A percentile compares a stretch with the other conserved stretches of the same genome.
Conservation (phyloP, 169 alveolate species). For the Plasmodium chabaudi region DNA sequence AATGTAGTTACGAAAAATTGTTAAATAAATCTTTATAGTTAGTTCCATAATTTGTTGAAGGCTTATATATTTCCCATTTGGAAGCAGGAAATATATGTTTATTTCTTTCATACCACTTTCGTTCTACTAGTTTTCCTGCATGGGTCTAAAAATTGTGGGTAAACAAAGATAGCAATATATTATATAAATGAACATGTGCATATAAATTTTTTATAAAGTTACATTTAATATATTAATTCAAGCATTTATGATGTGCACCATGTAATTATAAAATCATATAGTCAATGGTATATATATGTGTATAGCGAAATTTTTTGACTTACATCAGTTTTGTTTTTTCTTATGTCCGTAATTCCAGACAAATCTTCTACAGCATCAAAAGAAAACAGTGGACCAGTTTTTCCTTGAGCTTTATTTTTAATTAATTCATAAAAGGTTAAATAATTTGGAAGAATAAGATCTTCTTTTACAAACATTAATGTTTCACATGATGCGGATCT, state of each 20-base stretch:
- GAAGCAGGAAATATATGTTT: constrained; percentile 79
- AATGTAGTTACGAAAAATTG: constrained; percentile 10
- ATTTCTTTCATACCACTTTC: constrained; percentile 78
- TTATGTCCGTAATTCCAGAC: constrained; percentile 56
- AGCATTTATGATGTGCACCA: too few species aligned
- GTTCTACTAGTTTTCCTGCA: constrained; percentile 78
- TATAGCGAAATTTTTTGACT: background rate
- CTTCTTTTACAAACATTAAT: constrained; percentile 74
- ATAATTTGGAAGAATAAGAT: constrained; percentile 76
- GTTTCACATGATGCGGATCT: constrained; percentile 78
- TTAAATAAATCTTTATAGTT: constrained; percentile 53
- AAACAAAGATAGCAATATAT: too few species aligned
- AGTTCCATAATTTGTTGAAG: constrained; percentile 56
- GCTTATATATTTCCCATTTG: constrained; percentile 79
- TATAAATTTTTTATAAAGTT: too few species aligned
- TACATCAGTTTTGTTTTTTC: constrained; percentile 72
- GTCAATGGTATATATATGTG: too few species aligned
- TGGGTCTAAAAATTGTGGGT: constrained; percentile 28
- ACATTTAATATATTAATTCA: too few species aligned
- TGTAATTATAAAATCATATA: too few species aligned
- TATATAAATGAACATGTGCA: too few species aligned
- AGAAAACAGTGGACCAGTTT: constrained; percentile 71
- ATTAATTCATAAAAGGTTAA: constrained; percentile 76
- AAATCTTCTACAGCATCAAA: constrained; percentile 74
- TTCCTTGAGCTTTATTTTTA: constrained; percentile 76